Percentiles rank a stretch among this genome's conserved stretches.
Conservation (phyloP, 176 grass and related monocot species). For the Musa schizocarpa region DNA sequence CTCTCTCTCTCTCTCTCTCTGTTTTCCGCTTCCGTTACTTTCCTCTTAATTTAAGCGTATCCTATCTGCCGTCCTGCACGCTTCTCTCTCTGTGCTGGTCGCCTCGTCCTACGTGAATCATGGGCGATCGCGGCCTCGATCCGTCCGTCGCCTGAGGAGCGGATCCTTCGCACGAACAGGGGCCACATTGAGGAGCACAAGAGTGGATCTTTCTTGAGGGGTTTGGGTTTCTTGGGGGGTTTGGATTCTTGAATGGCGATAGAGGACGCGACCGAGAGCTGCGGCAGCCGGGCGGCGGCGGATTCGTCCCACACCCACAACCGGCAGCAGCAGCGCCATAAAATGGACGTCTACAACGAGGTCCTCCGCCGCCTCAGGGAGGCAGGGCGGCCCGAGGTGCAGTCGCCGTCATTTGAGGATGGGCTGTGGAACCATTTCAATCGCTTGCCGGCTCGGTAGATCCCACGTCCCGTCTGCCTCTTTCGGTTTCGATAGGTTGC, state of each 20-base stretch:
- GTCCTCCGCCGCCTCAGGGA: conserved; percentile 17
- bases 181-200: not conserved
- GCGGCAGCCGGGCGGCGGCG: conserved; percentile 12
- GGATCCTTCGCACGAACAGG: not conserved
- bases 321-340: conserved; percentile 14
- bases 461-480: not conserved
- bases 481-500: not conserved
- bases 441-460: conserved; percentile 15
- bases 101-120: not conserved
- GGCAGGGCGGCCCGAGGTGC: conserved; percentile 14
- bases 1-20: not conserved
- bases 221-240: not conserved
- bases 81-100: no score
- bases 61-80: not conserved
- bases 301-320: conserved; percentile 1
- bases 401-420: conserved; percentile 12
- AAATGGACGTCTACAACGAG: conserved; percentile 22
- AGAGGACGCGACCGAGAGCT: conserved; percentile 15
- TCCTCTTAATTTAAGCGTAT: not conserved
- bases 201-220: not conserved
- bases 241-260: conserved; percentile 3
- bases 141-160: not conserved
- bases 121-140: not conserved
- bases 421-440: conserved; percentile 20
- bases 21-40: not conserved